phyloP scores from a whole-genome alignment of 345 rosid genomes.

The Eucalyptus pauciflora region DNA sequence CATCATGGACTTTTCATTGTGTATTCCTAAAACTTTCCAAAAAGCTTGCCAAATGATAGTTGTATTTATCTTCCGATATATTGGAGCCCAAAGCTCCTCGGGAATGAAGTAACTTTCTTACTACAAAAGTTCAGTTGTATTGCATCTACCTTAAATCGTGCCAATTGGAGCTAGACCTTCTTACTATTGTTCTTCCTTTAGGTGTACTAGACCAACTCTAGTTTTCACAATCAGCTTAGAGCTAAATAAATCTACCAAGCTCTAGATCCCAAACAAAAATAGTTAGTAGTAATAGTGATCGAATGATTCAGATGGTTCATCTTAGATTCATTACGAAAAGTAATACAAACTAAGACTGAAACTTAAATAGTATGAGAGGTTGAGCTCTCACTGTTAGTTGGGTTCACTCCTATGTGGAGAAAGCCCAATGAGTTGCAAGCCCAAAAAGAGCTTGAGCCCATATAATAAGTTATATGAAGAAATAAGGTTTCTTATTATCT shows the following conservation, averaged over 20 bases:
- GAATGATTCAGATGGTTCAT: neutral
- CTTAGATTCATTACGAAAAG: neutral
- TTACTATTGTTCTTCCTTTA: conserved; percentile 67
- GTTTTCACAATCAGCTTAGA: conserved; percentile 86
- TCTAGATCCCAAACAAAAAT: conserved; percentile 20
- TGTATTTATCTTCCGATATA: too few species aligned
- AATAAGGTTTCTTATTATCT: too few species aligned
- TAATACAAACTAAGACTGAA: conserved; percentile 56
- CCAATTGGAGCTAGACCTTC: neutral
- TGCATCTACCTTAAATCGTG: too few species aligned
- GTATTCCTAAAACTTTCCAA: too few species aligned
- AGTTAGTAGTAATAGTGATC: neutral
- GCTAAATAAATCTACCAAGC: conserved; percentile 79
- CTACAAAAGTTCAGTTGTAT: too few species aligned
- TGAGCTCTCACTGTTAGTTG: conserved; percentile 1
- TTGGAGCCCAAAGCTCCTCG: rapidly evolving
- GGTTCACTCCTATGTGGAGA: too few species aligned
- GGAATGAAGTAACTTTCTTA: too few species aligned
- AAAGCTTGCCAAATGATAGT: too few species aligned
- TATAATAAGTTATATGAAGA: too few species aligned
- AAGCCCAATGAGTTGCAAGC: too few species aligned
- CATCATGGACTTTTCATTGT: too few species aligned
- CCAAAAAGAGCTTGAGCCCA: too few species aligned
- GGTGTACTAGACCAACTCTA: conserved; percentile 76
- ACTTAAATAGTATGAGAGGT: conserved; percentile 43